phyloP scores from a whole-genome alignment of 73 alveolate species.

The Halteria grandinella region DNA sequence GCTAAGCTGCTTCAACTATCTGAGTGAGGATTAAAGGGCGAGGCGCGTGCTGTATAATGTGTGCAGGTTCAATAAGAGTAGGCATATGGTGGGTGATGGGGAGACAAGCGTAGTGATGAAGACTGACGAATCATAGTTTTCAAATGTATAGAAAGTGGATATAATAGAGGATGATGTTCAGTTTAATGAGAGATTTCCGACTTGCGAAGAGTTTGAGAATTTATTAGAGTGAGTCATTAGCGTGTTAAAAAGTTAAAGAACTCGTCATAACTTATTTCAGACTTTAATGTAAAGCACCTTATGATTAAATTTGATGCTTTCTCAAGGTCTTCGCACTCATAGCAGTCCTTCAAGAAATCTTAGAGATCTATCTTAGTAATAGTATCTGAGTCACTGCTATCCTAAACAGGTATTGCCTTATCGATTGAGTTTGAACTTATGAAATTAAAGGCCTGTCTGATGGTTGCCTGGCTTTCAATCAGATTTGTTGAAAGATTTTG shows the following conservation, averaged over 20 bases:
- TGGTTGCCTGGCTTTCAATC: background rate
- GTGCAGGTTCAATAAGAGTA: conserved; percentile 19
- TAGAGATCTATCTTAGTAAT: background rate
- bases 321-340: background rate
- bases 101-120: too few relatives aligned
- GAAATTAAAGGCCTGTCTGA: background rate
- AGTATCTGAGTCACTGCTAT: background rate
- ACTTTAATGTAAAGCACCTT: conserved; percentile 7
- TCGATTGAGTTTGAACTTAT: too few relatives aligned
- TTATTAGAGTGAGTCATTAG: conserved; percentile 20
- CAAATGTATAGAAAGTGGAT: background rate
- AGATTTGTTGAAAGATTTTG: background rate
- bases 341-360: background rate
- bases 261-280: conserved; percentile 1
- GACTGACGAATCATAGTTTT: too few relatives aligned
- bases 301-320: background rate
- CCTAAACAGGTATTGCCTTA: too few relatives aligned
- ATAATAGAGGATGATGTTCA: conserved; percentile 16
- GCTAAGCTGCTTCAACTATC: conserved; percentile 30
- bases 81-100: background rate
- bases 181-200: conserved; percentile 17
- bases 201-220: conserved; percentile 27
- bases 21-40: conserved; percentile 11
- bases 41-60: conserved; percentile 15
- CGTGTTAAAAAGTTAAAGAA: background rate